These are phyloP conservation scores for Leccinum rimulosum DNA, from an alignment of 768 basidiomycete genomes.

Conservation along the genomic window DNA sequence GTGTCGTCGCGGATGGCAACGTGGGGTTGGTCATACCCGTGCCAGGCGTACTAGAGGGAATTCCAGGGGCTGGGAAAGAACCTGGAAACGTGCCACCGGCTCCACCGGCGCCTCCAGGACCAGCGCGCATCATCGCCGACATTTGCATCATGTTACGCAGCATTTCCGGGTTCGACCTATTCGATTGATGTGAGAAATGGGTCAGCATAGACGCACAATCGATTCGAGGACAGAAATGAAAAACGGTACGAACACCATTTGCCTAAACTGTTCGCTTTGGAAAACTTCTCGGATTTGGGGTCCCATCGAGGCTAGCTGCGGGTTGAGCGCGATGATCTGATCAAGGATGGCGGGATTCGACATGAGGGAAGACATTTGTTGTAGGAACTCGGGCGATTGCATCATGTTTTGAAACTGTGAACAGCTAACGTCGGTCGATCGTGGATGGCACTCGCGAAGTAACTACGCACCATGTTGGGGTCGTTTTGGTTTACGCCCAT, in stretches of 20 bases:
- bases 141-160: conserved; percentile 77
- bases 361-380: conserved; percentile 87
- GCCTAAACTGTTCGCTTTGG: conserved; percentile 70
- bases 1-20: conserved; percentile 16
- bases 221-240: neutral
- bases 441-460: neutral
- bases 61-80: conserved; percentile 62
- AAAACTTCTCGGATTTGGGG: conserved; percentile 80
- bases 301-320: conserved; percentile 70
- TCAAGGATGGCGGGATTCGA: conserved; percentile 88
- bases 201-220: neutral
- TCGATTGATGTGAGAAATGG: neutral
- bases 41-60: conserved; percentile 35
- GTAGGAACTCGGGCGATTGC: conserved; percentile 78
- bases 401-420: conserved; percentile 79
- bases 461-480: conserved; percentile 79
- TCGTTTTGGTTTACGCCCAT: conserved; percentile 91
- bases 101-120: conserved; percentile 39
- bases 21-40: conserved; percentile 25
- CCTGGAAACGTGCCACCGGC: conserved; percentile 24
- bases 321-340: conserved; percentile 79
- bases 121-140: conserved; percentile 39
- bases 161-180: conserved; percentile 71
- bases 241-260: conserved; percentile 58
- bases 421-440: neutral